Percentiles rank a stretch among this genome's conserved stretches.
Conservation (phyloP, 2,329 filamentous ascomycete species). For the Colletotrichum sidae region DNA sequence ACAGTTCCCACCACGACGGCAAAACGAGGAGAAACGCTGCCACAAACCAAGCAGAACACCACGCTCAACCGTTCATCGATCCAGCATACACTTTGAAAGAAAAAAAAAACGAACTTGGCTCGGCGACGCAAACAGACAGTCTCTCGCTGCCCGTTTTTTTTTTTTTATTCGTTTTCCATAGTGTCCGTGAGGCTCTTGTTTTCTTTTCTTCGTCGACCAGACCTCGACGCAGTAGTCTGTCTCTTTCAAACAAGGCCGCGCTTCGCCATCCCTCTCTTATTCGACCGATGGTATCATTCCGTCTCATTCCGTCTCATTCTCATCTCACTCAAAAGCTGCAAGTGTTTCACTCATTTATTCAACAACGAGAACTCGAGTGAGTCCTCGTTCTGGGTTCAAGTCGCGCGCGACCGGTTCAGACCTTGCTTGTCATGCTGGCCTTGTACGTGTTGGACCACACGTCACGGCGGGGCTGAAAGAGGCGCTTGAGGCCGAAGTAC, state of each 20-base stretch:
- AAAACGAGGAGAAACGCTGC: not conserved
- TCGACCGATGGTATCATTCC: too few relatives aligned
- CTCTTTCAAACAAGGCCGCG: not conserved
- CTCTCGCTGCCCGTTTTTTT: not conserved
- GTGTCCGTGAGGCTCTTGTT: not conserved
- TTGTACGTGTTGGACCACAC: slow-evolving; percentile 45
- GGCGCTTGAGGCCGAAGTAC: slow-evolving; percentile 69
- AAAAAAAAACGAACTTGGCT: too few relatives aligned
- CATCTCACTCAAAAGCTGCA: not conserved
- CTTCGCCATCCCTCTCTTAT: too few relatives aligned
- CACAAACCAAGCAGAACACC: not conserved
- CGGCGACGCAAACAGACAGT: too few relatives aligned
- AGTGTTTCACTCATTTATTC: not conserved
- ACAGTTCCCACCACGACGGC: too few relatives aligned
- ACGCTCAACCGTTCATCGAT: too few relatives aligned
- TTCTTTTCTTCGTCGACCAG: not conserved
- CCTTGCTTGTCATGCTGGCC: slow-evolving; percentile 13
- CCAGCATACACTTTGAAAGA: too few relatives aligned
- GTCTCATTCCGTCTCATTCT: too few relatives aligned
- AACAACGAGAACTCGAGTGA: not conserved
- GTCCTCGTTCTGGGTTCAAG: not conserved
- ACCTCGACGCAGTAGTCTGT: too few relatives aligned
- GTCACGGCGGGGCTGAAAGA: slow-evolving; percentile 51
- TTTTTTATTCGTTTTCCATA: not conserved
- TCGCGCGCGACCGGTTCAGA: slow-evolving; percentile 12